These are phyloP conservation scores for Aegilops speltoides DNA, from an alignment of 176 grass and related monocot genomes.

Conservation along the genomic window DNA sequence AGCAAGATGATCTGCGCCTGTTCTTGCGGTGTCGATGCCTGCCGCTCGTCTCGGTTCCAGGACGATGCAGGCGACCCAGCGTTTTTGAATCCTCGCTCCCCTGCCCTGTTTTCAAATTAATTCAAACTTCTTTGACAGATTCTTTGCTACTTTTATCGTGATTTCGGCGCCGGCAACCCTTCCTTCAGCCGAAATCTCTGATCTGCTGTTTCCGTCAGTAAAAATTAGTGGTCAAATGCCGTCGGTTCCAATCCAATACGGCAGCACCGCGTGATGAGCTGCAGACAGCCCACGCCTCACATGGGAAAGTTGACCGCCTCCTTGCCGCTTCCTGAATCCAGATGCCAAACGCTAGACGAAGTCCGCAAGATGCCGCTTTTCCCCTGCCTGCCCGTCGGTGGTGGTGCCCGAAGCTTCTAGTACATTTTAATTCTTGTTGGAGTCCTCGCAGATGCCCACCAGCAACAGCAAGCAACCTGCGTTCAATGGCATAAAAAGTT, in stretches of 20 bases:
- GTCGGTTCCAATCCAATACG: neutral
- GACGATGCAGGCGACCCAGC: neutral
- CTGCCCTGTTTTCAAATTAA: neutral
- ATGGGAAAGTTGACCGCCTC: constrained; percentile 44
- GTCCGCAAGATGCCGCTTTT: neutral
- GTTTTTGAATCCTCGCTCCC: neutral
- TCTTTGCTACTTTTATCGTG: neutral
- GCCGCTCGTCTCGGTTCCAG: neutral
- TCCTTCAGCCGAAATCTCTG: neutral
- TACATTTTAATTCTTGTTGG: constrained; percentile 1
- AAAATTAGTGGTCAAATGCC: neutral
- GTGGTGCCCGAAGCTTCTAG: constrained; percentile 11
- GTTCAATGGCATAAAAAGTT: neutral
- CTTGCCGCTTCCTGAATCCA: constrained; percentile 17
- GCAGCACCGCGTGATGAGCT: neutral
- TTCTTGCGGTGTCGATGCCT: neutral
- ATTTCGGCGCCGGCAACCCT: neutral
- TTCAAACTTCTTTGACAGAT: neutral
- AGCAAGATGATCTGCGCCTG: neutral
- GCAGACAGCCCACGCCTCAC: constrained; percentile 31
- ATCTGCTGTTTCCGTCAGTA: neutral
- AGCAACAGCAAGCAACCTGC: neutral
- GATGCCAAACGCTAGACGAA: constrained; percentile 22
- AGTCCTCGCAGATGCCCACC: neutral
- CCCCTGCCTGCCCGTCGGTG: neutral